phyloP scores from a whole-genome alignment of 768 basidiomycete genomes.

The Hygrophorus russula region DNA sequence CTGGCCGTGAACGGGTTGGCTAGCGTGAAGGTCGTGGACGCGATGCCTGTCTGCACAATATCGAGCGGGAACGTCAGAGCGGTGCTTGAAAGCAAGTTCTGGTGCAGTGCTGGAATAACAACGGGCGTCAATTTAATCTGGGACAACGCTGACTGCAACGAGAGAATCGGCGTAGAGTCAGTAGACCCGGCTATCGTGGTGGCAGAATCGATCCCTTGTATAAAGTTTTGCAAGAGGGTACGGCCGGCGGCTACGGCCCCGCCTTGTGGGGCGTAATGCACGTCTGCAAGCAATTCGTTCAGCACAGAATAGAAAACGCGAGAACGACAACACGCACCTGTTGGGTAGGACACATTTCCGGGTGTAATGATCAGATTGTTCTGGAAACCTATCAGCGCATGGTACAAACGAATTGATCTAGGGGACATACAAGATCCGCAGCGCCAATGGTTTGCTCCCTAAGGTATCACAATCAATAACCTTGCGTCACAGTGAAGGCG shows the following conservation, averaged over 20 bases:
- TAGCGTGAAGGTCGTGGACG: constrained; percentile 45
- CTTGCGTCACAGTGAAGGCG: background rate
- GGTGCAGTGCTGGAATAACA: constrained; percentile 51
- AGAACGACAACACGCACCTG: constrained; percentile 22
- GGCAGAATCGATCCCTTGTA: constrained; percentile 49
- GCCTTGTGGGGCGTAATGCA: constrained; percentile 51
- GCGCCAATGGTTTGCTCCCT: constrained; percentile 45
- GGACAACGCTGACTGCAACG: constrained; percentile 49
- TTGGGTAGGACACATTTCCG: constrained; percentile 44
- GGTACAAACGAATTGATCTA: background rate
- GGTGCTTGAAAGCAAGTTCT: constrained; percentile 46
- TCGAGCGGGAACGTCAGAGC: constrained; percentile 50
- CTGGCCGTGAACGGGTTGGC: constrained; percentile 65
- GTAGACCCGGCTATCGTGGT: constrained; percentile 46
- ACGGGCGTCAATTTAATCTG: constrained; percentile 50
- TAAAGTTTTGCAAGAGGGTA: constrained; percentile 49
- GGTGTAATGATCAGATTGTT: constrained; percentile 46
- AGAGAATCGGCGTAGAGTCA: constrained; percentile 46
- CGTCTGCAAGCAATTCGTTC: constrained; percentile 23
- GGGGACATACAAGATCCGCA: constrained; percentile 38
- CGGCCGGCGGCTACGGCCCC: constrained; percentile 41
- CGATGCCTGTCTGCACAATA: constrained; percentile 50
- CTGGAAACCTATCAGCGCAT: constrained; percentile 18
- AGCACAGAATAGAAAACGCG: background rate
- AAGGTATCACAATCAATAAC: constrained; percentile 1